phyloP scores from a whole-genome alignment of 768 basidiomycete genomes.

The Suillus subaureus region DNA sequence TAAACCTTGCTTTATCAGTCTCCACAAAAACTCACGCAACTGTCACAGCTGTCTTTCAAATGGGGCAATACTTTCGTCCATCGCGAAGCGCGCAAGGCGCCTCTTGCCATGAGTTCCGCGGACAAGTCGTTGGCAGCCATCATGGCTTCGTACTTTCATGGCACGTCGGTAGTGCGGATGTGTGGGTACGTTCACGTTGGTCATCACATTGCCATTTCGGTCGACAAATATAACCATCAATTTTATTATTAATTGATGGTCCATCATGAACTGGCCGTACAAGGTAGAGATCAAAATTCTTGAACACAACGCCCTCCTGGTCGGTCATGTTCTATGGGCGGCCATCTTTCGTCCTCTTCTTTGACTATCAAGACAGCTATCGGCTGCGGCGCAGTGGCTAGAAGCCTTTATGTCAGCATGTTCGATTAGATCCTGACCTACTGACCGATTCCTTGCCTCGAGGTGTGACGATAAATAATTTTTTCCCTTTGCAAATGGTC shows the following conservation, averaged over 20 bases:
- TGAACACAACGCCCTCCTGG: neutral
- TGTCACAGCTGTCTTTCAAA: neutral
- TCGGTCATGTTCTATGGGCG: neutral
- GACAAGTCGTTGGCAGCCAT: neutral
- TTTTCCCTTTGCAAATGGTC: neutral
- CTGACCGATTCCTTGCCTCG: neutral
- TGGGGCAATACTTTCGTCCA: neutral
- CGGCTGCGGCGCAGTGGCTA: neutral
- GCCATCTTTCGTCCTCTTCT: neutral
- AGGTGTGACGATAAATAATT: neutral
- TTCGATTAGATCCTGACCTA: neutral
- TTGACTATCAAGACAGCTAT: neutral
- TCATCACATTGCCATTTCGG: neutral
- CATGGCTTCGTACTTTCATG: neutral
- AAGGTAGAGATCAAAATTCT: neutral
- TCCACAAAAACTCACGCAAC: neutral
- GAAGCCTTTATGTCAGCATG: neutral
- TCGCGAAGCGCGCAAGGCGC: neutral
- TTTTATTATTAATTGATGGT: neutral
- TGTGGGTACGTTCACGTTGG: neutral
- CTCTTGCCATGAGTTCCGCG: conserved; percentile 3
- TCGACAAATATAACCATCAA: neutral
- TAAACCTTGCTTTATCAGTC: neutral
- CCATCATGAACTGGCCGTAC: neutral
- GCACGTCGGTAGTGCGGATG: neutral